Conservation (phyloP, 2,329 filamentous ascomycete genomes). For the Mycosphaerella sp. region DNA sequence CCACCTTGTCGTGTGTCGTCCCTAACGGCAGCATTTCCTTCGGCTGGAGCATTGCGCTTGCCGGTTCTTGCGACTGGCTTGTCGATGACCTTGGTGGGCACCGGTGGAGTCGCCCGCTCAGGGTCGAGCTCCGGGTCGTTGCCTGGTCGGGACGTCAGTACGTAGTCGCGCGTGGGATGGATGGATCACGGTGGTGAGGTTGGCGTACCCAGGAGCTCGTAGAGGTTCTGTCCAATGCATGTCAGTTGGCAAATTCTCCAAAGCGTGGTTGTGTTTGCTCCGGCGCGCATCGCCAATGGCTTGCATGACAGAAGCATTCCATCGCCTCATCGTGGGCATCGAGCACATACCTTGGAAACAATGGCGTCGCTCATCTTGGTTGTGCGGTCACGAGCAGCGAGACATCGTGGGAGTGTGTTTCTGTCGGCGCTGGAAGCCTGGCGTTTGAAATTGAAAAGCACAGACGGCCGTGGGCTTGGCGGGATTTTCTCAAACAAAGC, state of each 20-base stretch:
- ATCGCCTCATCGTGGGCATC: not conserved
- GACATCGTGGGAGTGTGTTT: conserved; percentile 3
- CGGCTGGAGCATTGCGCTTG: conserved; percentile 81
- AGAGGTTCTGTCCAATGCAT: conserved; percentile 67
- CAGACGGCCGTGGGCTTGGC: too few species aligned
- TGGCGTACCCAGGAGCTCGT: conserved; percentile 87
- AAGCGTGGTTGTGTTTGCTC: not conserved
- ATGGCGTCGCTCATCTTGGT: conserved; percentile 11
- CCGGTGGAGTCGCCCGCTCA: conserved; percentile 66
- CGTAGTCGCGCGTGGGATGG: not conserved
- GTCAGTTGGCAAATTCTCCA: conserved; percentile 22
- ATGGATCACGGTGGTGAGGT: conserved; percentile 8
- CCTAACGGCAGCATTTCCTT: conserved; percentile 49
- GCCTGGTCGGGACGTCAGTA: conserved; percentile 39
- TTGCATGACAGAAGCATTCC: not conserved
- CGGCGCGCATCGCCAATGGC: conserved; percentile 1
- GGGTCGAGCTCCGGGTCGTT: conserved; percentile 65
- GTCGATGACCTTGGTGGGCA: conserved; percentile 79
- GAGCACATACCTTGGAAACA: conserved; percentile 8
- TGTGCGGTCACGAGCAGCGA: conserved; percentile 12
- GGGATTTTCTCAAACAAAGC: too few species aligned
- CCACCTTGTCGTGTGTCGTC: conserved; percentile 39
- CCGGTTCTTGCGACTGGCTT: conserved; percentile 69
- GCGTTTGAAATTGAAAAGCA: not conserved
- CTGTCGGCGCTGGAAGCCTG: not conserved